A percentile compares a stretch with the other conserved stretches of the same genome.
phyloP scores from a whole-genome alignment of 192 early-diverging fungal genomes.

The Spinellus fusiger region DNA sequence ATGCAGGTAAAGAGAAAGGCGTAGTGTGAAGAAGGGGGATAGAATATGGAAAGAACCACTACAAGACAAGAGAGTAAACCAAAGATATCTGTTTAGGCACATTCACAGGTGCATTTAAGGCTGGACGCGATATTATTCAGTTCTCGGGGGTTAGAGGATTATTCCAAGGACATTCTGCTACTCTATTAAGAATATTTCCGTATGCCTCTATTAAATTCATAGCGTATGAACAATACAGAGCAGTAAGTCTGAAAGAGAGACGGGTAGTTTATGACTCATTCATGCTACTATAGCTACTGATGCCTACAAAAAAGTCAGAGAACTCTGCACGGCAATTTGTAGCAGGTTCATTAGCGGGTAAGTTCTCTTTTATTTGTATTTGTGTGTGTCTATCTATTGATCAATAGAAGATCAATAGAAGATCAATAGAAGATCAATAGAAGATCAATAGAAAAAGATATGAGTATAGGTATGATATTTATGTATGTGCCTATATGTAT shows the following conservation, averaged over 20 bases:
- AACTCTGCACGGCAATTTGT: slow-evolving; percentile 64
- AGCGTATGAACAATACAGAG: slow-evolving; percentile 86
- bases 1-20: slow-evolving; percentile 41
- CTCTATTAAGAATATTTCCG: slow-evolving; percentile 90
- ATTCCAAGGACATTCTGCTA: slow-evolving; percentile 94
- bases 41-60: not conserved
- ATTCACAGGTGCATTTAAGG: slow-evolving; percentile 77
- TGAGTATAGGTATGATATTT: no score
- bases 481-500: no score
- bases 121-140: slow-evolving; percentile 66
- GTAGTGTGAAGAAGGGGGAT: not conserved
- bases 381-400: not conserved
- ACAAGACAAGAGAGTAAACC: not conserved
- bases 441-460: no score
- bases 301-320: slow-evolving; percentile 61
- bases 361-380: no score
- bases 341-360: slow-evolving; percentile 71
- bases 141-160: slow-evolving; percentile 71
- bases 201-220: slow-evolving; percentile 97
- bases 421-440: no score
- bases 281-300: slow-evolving; percentile 42
- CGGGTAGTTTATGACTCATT: not conserved
- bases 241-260: slow-evolving; percentile 27
- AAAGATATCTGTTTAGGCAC: slow-evolving; percentile 42
- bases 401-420: not conserved